A percentile compares a stretch with the other conserved stretches of the same genome.
phyloP scores from a whole-genome alignment of 192 early-diverging fungal species.

The Coemansia sp. region DNA sequence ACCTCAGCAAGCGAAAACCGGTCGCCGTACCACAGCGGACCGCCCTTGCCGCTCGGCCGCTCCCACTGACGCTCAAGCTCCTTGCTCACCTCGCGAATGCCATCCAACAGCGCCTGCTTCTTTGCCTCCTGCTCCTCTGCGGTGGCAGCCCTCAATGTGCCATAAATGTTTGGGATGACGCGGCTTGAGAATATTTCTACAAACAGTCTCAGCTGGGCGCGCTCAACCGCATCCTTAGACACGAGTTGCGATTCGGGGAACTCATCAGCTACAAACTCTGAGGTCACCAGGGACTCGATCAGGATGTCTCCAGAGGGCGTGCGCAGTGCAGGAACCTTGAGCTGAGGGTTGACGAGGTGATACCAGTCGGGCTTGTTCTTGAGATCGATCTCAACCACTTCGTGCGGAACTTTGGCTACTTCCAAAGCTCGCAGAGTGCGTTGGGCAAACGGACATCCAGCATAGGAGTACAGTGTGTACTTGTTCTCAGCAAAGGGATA shows the following conservation, averaged over 20 bases:
- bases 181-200: constrained; percentile 22
- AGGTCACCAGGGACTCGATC: constrained; percentile 64
- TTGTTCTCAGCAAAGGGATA: constrained; percentile 31
- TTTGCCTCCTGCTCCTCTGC: constrained; percentile 21
- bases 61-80: neutral
- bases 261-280: constrained; percentile 64
- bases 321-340: constrained; percentile 65
- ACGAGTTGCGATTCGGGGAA: constrained; percentile 55
- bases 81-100: neutral
- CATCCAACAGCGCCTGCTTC: constrained; percentile 12
- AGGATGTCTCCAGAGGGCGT: constrained; percentile 56
- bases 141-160: constrained; percentile 3
- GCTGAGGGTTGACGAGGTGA: constrained; percentile 62
- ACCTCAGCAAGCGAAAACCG: neutral
- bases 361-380: constrained; percentile 64
- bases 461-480: constrained; percentile 57
- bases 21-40: constrained; percentile 1
- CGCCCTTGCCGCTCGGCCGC: constrained; percentile 10
- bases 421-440: constrained; percentile 62
- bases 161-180: constrained; percentile 19
- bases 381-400: constrained; percentile 63
- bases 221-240: constrained; percentile 19
- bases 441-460: constrained; percentile 68
- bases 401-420: constrained; percentile 54
- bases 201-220: constrained; percentile 46